phyloP scores from a whole-genome alignment of 805 yeast genomes.

The Lachancea sp. region DNA sequence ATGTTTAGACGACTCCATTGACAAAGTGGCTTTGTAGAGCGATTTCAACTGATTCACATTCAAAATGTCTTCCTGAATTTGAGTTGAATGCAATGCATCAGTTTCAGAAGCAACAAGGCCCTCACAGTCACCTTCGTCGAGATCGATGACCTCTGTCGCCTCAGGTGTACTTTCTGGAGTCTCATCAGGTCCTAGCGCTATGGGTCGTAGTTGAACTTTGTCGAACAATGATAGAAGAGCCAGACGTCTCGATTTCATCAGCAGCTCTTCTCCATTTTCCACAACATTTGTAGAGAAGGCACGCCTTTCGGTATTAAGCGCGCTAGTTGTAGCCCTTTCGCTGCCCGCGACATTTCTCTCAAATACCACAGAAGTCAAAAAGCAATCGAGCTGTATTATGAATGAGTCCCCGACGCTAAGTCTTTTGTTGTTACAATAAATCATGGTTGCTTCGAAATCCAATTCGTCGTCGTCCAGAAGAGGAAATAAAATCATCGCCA shows the following conservation, averaged over 20 bases:
- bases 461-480: conserved; percentile 48
- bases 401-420: conserved; percentile 74
- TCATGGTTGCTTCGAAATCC: conserved; percentile 48
- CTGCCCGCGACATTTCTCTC: conserved; percentile 7
- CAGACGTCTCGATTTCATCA: conserved; percentile 45
- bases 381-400: conserved; percentile 62
- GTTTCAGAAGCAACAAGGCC: conserved; percentile 12
- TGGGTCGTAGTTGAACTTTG: conserved; percentile 33
- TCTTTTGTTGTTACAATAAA: conserved; percentile 47
- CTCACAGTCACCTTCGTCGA: conserved; percentile 34
- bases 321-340: neutral
- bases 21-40: conserved; percentile 67
- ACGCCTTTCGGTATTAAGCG: conserved; percentile 1
- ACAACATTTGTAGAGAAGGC: conserved; percentile 19
- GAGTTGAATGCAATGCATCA: conserved; percentile 12
- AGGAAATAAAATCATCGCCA: conserved; percentile 61
- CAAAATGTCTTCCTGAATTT: conserved; percentile 37
- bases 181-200: conserved; percentile 11
- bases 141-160: conserved; percentile 24
- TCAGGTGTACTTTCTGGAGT: conserved; percentile 1
- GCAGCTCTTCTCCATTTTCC: conserved; percentile 51
- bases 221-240: conserved; percentile 53
- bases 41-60: conserved; percentile 67
- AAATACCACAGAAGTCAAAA: conserved; percentile 36
- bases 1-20: conserved; percentile 46